phyloP scores from a whole-genome alignment of 2,329 filamentous ascomycete genomes.

The Chaetomium strumarium region DNA sequence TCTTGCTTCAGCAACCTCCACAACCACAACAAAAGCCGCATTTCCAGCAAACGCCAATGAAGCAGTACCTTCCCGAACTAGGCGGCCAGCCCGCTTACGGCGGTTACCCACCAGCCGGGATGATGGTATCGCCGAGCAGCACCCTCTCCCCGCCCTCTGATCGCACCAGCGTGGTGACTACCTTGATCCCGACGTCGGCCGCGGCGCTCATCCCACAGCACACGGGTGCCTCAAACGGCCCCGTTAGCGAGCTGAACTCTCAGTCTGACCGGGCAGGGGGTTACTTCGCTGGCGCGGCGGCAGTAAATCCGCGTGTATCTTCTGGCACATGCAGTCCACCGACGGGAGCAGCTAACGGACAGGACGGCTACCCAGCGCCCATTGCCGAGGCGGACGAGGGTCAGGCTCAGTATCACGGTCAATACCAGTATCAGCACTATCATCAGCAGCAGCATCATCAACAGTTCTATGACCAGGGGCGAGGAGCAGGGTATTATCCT shows the following conservation, averaged over 20 bases:
- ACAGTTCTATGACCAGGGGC: background rate
- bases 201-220: constrained; percentile 14
- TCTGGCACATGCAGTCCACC: constrained; percentile 2
- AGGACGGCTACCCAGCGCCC: constrained; percentile 8
- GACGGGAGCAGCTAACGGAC: background rate
- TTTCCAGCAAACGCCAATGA: constrained; percentile 4
- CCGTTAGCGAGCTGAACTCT: constrained; percentile 19
- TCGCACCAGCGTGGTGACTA: constrained; percentile 5
- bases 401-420: background rate
- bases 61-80: background rate
- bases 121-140: background rate
- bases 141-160: background rate
- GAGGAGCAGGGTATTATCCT: background rate
- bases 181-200: background rate
- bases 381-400: constrained; percentile 22
- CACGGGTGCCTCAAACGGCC: constrained; percentile 17
- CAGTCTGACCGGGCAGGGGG: constrained; percentile 8
- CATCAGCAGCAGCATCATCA: constrained; percentile 8
- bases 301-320: constrained; percentile 1
- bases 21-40: background rate
- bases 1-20: constrained; percentile 1
- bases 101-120: background rate
- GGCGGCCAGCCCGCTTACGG: background rate
- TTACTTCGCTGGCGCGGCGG: constrained; percentile 2
- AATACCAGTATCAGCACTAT: constrained; percentile 5